Percentiles rank a stretch among this genome's conserved stretches.
These are phyloP conservation scores for Erythrophleum ivorense DNA, from an alignment of 331 rosid genomes.

Conservation along the genomic window DNA sequence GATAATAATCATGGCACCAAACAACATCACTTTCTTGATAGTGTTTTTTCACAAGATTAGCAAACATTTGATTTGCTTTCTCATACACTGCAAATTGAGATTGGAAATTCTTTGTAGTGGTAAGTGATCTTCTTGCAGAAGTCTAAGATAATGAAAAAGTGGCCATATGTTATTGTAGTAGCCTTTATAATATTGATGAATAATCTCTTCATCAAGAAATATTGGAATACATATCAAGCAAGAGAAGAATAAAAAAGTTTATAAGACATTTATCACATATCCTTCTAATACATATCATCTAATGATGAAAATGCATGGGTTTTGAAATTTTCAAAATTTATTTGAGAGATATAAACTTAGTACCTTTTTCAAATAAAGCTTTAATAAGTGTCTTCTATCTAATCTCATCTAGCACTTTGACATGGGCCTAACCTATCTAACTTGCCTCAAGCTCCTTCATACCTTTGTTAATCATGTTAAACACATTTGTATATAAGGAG, in stretches of 20 bases:
- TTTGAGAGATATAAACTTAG: conserved; percentile 1
- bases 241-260: background rate
- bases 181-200: conserved; percentile 86
- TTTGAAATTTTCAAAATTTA: background rate
- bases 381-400: conserved; percentile 80
- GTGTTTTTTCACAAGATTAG: conserved; percentile 73
- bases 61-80: conserved; percentile 90
- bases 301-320: conserved; percentile 8
- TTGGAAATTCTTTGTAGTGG: conserved; percentile 90
- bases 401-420: conserved; percentile 77
- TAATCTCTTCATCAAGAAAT: conserved; percentile 87
- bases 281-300: background rate
- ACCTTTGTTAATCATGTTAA: conserved; percentile 52
- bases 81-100: conserved; percentile 85
- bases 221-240: conserved; percentile 71
- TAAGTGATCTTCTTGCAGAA: conserved; percentile 94
- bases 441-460: conserved; percentile 80
- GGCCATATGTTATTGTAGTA: conserved; percentile 96
- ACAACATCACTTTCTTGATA: conserved; percentile 86
- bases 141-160: conserved; percentile 84
- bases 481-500: background rate
- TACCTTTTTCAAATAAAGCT: conserved; percentile 83
- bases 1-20: conserved; percentile 86
- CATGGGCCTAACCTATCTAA: conserved; percentile 96
- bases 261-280: background rate